A percentile compares a stretch with the other conserved stretches of the same genome.
phyloP scores from a whole-genome alignment of 768 basidiomycete species.

The Russula emetica region DNA sequence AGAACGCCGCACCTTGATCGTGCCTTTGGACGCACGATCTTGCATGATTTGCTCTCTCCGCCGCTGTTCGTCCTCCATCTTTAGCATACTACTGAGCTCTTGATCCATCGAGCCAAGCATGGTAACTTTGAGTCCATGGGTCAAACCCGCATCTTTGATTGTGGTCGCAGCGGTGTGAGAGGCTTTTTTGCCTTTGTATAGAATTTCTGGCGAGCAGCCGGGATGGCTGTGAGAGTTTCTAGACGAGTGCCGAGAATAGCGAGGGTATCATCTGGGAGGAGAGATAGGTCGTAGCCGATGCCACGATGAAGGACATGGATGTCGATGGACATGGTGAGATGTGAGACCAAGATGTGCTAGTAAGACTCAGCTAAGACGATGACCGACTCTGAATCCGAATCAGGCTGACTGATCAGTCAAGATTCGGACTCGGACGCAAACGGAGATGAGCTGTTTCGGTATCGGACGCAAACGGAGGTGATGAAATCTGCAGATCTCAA shows the following conservation, averaged over 20 bases:
- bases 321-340: not conserved
- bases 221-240: constrained; percentile 59
- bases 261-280: constrained; percentile 38
- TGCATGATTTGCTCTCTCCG: constrained; percentile 54
- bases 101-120: constrained; percentile 61
- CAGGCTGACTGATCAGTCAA: not conserved
- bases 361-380: too few relatives aligned
- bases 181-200: constrained; percentile 59
- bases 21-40: constrained; percentile 44
- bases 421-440: not conserved
- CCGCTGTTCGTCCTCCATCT: constrained; percentile 51
- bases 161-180: constrained; percentile 32
- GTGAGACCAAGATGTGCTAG: not conserved
- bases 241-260: constrained; percentile 46
- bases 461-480: constrained; percentile 18
- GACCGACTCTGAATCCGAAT: too few relatives aligned
- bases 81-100: constrained; percentile 42
- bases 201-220: constrained; percentile 62
- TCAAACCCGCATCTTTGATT: constrained; percentile 18
- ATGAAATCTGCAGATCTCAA: not conserved
- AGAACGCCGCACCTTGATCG: constrained; percentile 46
- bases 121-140: constrained; percentile 58
- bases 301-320: constrained; percentile 8
- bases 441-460: not conserved
- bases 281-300: not conserved